These are phyloP conservation scores for Cyclotella choctawhatcheeana DNA, from an alignment of 108 stramenopile species.

Conservation along the genomic window DNA sequence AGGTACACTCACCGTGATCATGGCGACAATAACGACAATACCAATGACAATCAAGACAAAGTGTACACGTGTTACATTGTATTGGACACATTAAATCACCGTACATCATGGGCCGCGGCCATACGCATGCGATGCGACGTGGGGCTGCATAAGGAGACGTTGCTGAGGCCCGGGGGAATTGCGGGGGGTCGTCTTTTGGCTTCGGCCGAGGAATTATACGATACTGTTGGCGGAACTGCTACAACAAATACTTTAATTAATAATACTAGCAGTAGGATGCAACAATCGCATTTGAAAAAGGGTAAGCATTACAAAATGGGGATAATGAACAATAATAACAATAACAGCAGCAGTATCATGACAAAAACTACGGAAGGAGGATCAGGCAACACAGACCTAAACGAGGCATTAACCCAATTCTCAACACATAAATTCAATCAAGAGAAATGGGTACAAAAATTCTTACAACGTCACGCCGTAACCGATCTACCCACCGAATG, in stretches of 20 bases:
- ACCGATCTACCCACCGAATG: constrained; percentile 59
- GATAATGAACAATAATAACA: too few relatives aligned
- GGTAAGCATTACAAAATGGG: too few relatives aligned
- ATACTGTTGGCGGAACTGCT: too few relatives aligned
- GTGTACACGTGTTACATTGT: constrained; percentile 65
- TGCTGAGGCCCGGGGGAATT: constrained; percentile 41
- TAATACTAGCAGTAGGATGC: not conserved
- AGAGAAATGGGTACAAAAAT: constrained; percentile 72
- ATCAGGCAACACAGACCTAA: constrained; percentile 42
- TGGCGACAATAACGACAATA: too few relatives aligned
- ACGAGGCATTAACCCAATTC: constrained; percentile 62
- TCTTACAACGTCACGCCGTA: constrained; percentile 70
- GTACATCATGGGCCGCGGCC: constrained; percentile 75
- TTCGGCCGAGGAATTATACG: not conserved
- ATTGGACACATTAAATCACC: constrained; percentile 58
- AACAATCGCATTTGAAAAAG: too few relatives aligned
- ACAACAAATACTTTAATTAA: not conserved
- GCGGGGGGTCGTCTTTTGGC: constrained; percentile 36
- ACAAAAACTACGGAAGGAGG: not conserved
- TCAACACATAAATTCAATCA: constrained; percentile 63
- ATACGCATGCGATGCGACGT: constrained; percentile 62
- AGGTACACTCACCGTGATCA: constrained; percentile 29
- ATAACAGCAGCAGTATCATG: too few relatives aligned
- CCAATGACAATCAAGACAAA: too few relatives aligned
- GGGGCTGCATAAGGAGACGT: constrained; percentile 32